Evolutionary conservation across 31 red algal genomes (phyloP).

Genomic region (Odonthalia washingtoniensis): DNA sequence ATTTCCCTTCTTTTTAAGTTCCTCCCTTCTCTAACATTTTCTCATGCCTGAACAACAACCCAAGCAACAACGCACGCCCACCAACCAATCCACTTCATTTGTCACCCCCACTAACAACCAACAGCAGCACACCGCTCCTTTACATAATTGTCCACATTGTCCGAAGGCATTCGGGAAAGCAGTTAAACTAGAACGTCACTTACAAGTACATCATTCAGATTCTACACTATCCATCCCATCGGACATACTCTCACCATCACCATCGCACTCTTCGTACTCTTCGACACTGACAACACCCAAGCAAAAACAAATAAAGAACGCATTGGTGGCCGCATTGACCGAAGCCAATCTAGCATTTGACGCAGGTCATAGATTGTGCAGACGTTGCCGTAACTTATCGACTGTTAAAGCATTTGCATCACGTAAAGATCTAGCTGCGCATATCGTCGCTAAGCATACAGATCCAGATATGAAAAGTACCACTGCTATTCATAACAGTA

Average conservation of each 20-base stretch:
- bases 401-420: slow-evolving; percentile 22
- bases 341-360: slow-evolving; percentile 50
- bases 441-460: slow-evolving; percentile 43
- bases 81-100: too few relatives aligned
- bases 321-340: slow-evolving; percentile 26
- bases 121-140: too few relatives aligned
- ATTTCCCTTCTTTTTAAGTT: too few relatives aligned
- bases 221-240: slow-evolving; percentile 40
- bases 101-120: too few relatives aligned
- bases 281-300: slow-evolving; percentile 1
- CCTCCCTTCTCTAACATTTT: too few relatives aligned
- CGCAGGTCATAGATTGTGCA: slow-evolving; percentile 16
- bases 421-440: slow-evolving; percentile 42
- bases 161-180: slow-evolving; percentile 44
- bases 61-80: too few relatives aligned
- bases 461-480: slow-evolving; percentile 7
- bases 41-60: too few relatives aligned
- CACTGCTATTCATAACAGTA: background rate
- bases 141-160: slow-evolving; percentile 43
- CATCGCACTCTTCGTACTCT: slow-evolving; percentile 11
- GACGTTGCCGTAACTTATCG: slow-evolving; percentile 3
- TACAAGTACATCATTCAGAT: slow-evolving; percentile 26
- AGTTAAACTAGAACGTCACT: slow-evolving; percentile 46
- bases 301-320: background rate
- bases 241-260: slow-evolving; percentile 21